These are phyloP conservation scores for Volutella citrinella DNA, from an alignment of 2,329 filamentous ascomycete genomes.

Conservation along the genomic window DNA sequence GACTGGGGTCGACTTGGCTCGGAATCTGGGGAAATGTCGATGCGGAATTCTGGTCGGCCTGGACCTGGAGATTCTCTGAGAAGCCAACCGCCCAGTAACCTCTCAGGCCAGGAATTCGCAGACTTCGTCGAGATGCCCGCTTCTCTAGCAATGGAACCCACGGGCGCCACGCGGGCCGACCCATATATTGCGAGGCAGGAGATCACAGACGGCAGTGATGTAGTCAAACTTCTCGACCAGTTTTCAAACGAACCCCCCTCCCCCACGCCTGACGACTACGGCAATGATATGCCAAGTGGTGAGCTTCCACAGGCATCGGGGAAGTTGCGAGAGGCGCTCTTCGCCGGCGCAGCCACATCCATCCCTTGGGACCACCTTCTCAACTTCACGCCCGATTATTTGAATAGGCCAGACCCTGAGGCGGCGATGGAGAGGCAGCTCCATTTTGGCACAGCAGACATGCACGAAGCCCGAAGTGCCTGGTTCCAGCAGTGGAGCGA, in stretches of 20 bases:
- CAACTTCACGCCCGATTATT: slow-evolving; percentile 48
- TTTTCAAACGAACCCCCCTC: slow-evolving; percentile 18
- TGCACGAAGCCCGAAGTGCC: slow-evolving; percentile 35
- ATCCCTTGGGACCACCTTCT: slow-evolving; percentile 49
- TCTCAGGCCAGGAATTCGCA: too few species aligned
- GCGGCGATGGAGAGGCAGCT: slow-evolving; percentile 15
- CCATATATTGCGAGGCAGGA: slow-evolving; percentile 20
- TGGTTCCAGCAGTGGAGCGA: slow-evolving; percentile 57
- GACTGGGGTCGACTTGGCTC: too few species aligned
- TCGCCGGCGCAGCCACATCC: slow-evolving; percentile 20
- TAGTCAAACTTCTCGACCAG: slow-evolving; percentile 35
- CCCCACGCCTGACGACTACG: slow-evolving; percentile 21
- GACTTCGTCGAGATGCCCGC: too few species aligned
- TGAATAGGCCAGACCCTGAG: slow-evolving; percentile 22
- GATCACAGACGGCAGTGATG: slow-evolving; percentile 35
- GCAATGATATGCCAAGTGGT: too few species aligned
- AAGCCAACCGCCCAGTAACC: too few species aligned
- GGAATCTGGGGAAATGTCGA: too few species aligned
- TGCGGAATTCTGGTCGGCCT: too few species aligned
- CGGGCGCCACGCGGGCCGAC: too few species aligned
- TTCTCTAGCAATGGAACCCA: too few species aligned
- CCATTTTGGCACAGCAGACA: slow-evolving; percentile 39
- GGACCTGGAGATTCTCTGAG: too few species aligned
- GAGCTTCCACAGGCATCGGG: slow-evolving; percentile 27
- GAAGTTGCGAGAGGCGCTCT: slow-evolving; percentile 37